phyloP scores from a whole-genome alignment of 169 alveolate species.

The Plasmodium billcollinsi region DNA sequence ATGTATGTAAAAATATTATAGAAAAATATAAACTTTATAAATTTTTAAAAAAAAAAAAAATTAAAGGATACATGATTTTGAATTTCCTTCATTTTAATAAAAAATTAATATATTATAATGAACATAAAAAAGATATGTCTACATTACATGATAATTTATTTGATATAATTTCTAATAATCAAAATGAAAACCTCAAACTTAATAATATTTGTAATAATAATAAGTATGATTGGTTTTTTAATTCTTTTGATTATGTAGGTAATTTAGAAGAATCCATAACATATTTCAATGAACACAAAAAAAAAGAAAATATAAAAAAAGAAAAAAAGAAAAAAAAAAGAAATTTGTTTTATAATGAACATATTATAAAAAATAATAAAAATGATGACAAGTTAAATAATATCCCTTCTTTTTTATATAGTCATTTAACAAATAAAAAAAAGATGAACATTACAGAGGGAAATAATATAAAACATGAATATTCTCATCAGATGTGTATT shows the following conservation, averaged over 20 bases:
- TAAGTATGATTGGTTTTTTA: constrained; percentile 60
- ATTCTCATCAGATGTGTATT: too few species aligned
- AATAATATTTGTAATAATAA: background rate
- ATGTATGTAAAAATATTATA: constrained; percentile 6
- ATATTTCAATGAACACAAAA: too few species aligned
- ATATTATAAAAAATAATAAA: background rate
- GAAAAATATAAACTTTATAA: constrained; percentile 37
- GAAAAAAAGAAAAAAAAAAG: background rate
- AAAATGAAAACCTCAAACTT: background rate
- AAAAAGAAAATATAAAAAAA: too few species aligned
- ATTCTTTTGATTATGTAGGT: constrained; percentile 68
- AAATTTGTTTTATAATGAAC: too few species aligned
- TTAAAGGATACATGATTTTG: constrained; percentile 46
- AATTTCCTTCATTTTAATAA: constrained; percentile 33
- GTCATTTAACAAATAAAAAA: too few species aligned
- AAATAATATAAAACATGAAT: too few species aligned
- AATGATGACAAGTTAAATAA: background rate
- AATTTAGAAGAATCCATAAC: background rate
- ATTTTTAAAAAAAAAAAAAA: constrained; percentile 19
- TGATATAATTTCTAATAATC: background rate
- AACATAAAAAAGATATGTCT: constrained; percentile 3
- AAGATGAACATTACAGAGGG: too few species aligned
- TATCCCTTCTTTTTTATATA: too few species aligned
- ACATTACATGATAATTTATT: constrained; percentile 15
- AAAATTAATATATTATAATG: constrained; percentile 26